Evolutionary conservation across 495 filamentous ascomycete genomes (phyloP).

Genomic region (Glonium stellatum): DNA sequence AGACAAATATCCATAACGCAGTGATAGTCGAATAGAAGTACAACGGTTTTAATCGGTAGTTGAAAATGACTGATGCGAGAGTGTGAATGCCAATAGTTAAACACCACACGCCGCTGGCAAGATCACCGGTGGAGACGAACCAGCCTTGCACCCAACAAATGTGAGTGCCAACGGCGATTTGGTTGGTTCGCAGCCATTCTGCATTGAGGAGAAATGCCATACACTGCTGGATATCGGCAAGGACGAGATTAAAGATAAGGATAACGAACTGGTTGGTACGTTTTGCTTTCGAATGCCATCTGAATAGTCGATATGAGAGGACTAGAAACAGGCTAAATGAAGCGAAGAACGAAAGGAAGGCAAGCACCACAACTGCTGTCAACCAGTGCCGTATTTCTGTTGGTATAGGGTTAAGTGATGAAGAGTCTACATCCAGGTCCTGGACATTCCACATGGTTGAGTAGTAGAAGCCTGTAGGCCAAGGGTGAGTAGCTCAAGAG

Average conservation of each 20-base stretch:
- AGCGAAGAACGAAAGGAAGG: slow-evolving; percentile 30
- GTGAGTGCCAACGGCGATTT: slow-evolving; percentile 46
- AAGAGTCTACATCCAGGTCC: not conserved
- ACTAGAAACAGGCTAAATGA: slow-evolving; percentile 19
- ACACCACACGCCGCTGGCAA: slow-evolving; percentile 62
- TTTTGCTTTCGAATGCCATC: slow-evolving; percentile 30
- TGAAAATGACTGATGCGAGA: slow-evolving; percentile 40
- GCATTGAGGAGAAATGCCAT: slow-evolving; percentile 61
- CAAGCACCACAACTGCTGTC: slow-evolving; percentile 29
- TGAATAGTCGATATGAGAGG: slow-evolving; percentile 17
- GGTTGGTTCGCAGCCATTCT: slow-evolving; percentile 51
- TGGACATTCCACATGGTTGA: not conserved
- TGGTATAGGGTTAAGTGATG: slow-evolving; percentile 18
- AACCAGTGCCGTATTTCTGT: slow-evolving; percentile 25
- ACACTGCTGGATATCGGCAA: slow-evolving; percentile 68
- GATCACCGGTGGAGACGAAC: slow-evolving; percentile 63
- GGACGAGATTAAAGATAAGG: slow-evolving; percentile 64
- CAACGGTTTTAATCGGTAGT: slow-evolving; percentile 17
- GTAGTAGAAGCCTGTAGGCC: too few species aligned
- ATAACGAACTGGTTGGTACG: slow-evolving; percentile 62
- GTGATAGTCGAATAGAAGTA: slow-evolving; percentile 17
- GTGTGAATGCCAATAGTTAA: slow-evolving; percentile 48
- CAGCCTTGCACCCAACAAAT: slow-evolving; percentile 66
- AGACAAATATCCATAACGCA: slow-evolving; percentile 21
- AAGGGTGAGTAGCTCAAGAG: too few species aligned